A percentile compares a stretch with the other conserved stretches of the same genome.
Conservation (phyloP, 176 grass and related monocot genomes). For the Aechmea fasciata region DNA sequence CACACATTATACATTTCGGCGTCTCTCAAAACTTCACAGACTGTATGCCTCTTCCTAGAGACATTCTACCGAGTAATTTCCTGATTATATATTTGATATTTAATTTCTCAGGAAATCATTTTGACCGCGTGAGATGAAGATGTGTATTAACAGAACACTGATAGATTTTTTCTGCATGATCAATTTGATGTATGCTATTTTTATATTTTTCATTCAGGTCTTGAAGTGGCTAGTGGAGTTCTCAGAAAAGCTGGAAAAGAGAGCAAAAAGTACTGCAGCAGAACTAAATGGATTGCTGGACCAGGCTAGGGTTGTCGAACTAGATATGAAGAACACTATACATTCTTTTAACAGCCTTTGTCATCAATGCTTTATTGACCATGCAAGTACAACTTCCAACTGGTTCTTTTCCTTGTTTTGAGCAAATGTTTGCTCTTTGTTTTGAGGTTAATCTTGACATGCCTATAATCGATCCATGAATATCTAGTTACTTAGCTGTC, state of each 20-base stretch:
- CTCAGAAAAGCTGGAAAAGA: conserved; percentile 49
- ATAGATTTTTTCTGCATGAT: neutral
- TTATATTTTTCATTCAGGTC: conserved; percentile 27
- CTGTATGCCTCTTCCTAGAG: too few species aligned
- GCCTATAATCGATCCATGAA: neutral
- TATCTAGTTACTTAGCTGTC: neutral
- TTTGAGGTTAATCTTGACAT: conserved; percentile 1
- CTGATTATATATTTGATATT: too few species aligned
- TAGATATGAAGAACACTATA: conserved; percentile 57
- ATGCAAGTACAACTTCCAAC: conserved; percentile 69
- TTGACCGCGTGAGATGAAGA: too few species aligned
- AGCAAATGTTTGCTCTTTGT: conserved; percentile 8
- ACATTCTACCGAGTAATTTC: too few species aligned
- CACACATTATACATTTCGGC: too few species aligned
- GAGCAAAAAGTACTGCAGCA: conserved; percentile 26
- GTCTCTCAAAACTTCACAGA: too few species aligned
- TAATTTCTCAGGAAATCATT: too few species aligned
- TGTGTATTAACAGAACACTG: neutral
- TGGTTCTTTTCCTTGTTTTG: conserved; percentile 12
- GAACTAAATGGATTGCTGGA: conserved; percentile 47
- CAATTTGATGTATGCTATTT: neutral
- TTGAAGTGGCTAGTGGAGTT: conserved; percentile 52
- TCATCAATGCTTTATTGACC: conserved; percentile 38
- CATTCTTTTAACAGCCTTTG: conserved; percentile 37
- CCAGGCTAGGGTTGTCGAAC: conserved; percentile 34